A percentile compares a stretch with the other conserved stretches of the same genome.
phyloP scores from a whole-genome alignment of 352 stramenopile genomes.

The Phytophthora sp. region DNA sequence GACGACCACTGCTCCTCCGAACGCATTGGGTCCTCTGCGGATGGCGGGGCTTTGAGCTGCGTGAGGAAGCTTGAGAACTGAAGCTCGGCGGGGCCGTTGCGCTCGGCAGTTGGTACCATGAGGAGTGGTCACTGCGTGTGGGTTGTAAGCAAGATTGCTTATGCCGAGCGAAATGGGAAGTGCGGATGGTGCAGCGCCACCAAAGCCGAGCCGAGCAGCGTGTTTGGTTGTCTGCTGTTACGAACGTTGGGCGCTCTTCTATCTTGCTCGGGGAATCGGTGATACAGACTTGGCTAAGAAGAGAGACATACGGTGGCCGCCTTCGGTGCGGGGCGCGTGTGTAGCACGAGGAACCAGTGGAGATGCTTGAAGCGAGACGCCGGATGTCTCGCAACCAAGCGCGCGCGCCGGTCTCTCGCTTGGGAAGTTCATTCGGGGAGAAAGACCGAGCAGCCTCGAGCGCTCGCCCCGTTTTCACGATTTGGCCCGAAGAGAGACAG shows the following conservation, averaged over 20 bases:
- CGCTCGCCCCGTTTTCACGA: slow-evolving; percentile 21
- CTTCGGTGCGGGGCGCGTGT: slow-evolving; percentile 26
- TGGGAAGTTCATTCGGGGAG: slow-evolving; percentile 34
- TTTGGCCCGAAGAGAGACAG: slow-evolving; percentile 32
- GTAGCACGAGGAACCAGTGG: slow-evolving; percentile 36
- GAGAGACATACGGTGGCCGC: slow-evolving; percentile 32
- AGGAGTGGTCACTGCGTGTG: background rate
- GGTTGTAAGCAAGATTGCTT: slow-evolving; percentile 38
- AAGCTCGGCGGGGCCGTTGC: slow-evolving; percentile 16
- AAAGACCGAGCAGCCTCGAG: slow-evolving; percentile 24
- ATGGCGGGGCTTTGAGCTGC: slow-evolving; percentile 39
- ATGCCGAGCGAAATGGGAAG: slow-evolving; percentile 38
- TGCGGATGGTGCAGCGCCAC: slow-evolving; percentile 20
- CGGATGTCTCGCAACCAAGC: slow-evolving; percentile 35
- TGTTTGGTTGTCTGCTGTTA: slow-evolving; percentile 37
- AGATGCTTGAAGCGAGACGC: slow-evolving; percentile 35
- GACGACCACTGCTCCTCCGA: slow-evolving; percentile 34
- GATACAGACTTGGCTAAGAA: slow-evolving; percentile 36
- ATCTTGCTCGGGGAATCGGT: slow-evolving; percentile 23
- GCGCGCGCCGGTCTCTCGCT: slow-evolving; percentile 12
- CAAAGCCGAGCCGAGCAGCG: slow-evolving; percentile 12
- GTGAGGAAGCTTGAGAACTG: slow-evolving; percentile 54
- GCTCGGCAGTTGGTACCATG: slow-evolving; percentile 30
- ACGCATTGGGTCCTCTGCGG: slow-evolving; percentile 27
- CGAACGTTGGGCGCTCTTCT: slow-evolving; percentile 19